A percentile compares a stretch with the other conserved stretches of the same genome.
phyloP scores from a whole-genome alignment of 768 basidiomycete species.

The Phallus indusiatus region DNA sequence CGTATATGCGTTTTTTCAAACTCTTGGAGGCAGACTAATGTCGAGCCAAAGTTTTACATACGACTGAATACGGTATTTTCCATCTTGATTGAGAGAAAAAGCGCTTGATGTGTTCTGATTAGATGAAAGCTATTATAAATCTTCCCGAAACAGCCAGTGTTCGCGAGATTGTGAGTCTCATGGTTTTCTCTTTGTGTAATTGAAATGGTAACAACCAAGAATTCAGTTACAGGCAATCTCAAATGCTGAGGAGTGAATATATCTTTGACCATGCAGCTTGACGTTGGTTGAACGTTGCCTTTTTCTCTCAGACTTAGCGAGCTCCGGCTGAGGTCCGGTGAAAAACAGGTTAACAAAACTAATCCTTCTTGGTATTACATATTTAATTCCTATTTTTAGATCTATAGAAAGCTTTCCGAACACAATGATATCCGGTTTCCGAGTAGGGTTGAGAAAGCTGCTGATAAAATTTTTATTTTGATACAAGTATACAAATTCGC shows the following conservation, averaged over 20 bases:
- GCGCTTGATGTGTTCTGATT: not conserved
- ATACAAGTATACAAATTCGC: constrained; percentile 49
- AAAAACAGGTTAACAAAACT: constrained; percentile 47
- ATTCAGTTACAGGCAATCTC: constrained; percentile 53
- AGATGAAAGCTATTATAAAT: constrained; percentile 63
- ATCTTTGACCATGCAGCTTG: not conserved
- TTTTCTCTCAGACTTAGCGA: constrained; percentile 47
- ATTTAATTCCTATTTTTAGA: constrained; percentile 18
- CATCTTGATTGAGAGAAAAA: not conserved
- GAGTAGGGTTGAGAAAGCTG: constrained; percentile 57
- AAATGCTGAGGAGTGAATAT: constrained; percentile 53
- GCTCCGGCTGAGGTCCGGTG: constrained; percentile 60
- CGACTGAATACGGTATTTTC: constrained; percentile 51
- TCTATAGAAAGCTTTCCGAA: constrained; percentile 57
- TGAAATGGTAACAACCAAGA: not conserved
- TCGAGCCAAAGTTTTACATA: constrained; percentile 53
- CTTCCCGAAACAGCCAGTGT: constrained; percentile 45
- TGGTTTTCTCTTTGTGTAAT: constrained; percentile 17
- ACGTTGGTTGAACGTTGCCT: not conserved
- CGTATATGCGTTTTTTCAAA: constrained; percentile 9
- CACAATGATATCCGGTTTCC: constrained; percentile 77
- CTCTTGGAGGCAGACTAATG: constrained; percentile 8
- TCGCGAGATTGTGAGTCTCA: constrained; percentile 51
- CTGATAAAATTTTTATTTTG: constrained; percentile 73
- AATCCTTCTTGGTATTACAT: not conserved